Evolutionary conservation across 345 rosid genomes (phyloP).

Genomic region (Dovyalis caffra): DNA sequence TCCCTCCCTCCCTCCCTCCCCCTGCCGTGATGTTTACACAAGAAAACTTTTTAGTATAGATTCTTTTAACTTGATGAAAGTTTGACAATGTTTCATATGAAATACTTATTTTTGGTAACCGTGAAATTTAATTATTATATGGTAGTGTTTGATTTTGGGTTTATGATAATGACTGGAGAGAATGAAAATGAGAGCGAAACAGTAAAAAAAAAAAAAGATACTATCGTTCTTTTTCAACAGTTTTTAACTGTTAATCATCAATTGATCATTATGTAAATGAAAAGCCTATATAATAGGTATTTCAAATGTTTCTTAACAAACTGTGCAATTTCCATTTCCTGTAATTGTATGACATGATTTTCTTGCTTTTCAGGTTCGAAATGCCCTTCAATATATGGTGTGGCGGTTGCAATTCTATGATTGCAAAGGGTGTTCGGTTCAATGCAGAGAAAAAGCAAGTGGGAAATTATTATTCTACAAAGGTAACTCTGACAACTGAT

Average conservation of each 20-base stretch:
- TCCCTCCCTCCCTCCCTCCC: too few species aligned
- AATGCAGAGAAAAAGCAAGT: conserved; percentile 99
- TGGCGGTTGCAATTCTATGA: conserved; percentile 95
- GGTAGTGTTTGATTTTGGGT: not conserved
- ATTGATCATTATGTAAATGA: not conserved
- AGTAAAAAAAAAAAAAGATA: too few species aligned
- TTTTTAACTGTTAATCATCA: not conserved
- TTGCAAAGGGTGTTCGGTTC: conserved; percentile 95
- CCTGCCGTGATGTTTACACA: not conserved
- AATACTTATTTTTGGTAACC: not conserved
- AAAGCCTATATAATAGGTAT: not conserved
- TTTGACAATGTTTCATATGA: not conserved
- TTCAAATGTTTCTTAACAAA: not conserved
- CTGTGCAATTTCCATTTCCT: not conserved
- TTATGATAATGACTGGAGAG: not conserved
- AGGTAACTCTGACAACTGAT: conserved; percentile 42
- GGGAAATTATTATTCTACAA: conserved; percentile 94
- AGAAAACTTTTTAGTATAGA: not conserved
- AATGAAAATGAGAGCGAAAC: not conserved
- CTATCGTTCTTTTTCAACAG: not conserved
- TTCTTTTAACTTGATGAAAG: not conserved
- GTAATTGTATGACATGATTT: not conserved
- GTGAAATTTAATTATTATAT: not conserved
- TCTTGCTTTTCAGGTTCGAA: conserved; percentile 64
- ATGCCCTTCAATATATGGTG: conserved; percentile 98